phyloP scores from a whole-genome alignment of 495 filamentous ascomycete genomes.

The Pseudoneurospora amorphoporcata region DNA sequence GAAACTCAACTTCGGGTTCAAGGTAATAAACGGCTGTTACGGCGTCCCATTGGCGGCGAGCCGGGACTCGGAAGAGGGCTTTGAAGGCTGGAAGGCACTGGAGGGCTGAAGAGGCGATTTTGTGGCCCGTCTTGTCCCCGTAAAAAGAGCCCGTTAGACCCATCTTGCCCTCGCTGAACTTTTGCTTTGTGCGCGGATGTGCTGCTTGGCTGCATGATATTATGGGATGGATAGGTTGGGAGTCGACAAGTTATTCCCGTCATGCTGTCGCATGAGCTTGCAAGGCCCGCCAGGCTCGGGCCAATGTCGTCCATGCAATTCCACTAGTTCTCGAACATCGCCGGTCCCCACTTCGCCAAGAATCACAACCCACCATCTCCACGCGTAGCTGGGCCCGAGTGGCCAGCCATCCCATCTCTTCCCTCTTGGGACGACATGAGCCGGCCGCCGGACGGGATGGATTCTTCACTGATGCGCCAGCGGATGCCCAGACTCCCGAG shows the following conservation, averaged over 20 bases:
- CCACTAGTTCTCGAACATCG: not conserved
- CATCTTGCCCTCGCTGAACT: not conserved
- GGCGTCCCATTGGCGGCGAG: not conserved
- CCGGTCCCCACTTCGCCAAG: not conserved
- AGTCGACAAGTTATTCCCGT: not conserved
- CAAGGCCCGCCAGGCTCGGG: not conserved
- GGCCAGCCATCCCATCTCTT: not conserved
- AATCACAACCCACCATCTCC: not conserved
- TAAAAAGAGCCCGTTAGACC: not conserved
- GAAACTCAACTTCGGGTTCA: not conserved
- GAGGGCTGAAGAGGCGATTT: not conserved
- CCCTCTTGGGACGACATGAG: not conserved
- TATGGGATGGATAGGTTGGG: not conserved
- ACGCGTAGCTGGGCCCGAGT: not conserved
- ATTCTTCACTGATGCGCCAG: not conserved
- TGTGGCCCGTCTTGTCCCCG: not conserved
- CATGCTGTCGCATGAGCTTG: not conserved
- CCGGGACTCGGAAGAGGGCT: not conserved
- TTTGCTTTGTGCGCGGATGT: not conserved
- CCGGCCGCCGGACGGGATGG: not conserved
- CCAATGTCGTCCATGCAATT: not conserved
- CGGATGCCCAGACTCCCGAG: constrained; percentile 8
- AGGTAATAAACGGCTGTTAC: not conserved
- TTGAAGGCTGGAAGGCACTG: not conserved
- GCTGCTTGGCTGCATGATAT: not conserved